Conservation (phyloP, 495 filamentous ascomycete genomes). For the Pyrenula aspistea region DNA sequence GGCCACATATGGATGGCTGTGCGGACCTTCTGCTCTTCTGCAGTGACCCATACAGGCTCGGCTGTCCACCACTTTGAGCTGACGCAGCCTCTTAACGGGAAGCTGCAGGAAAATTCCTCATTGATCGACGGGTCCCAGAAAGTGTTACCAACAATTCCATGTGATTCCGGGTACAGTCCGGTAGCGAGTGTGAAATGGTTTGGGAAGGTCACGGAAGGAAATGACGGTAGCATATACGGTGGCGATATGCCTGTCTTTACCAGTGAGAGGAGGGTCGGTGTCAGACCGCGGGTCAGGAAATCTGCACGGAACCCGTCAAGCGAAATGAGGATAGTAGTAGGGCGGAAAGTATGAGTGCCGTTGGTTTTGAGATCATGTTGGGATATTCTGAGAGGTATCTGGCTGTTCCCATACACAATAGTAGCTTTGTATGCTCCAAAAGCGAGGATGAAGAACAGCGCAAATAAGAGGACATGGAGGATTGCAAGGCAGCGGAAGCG, state of each 20-base stretch:
- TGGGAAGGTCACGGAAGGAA: conserved; percentile 94
- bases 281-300: conserved; percentile 72
- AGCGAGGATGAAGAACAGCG: conserved; percentile 39
- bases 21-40: conserved; percentile 62
- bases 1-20: conserved; percentile 98
- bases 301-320: conserved; percentile 97
- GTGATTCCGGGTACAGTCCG: conserved; percentile 81
- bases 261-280: conserved; percentile 70
- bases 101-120: conserved; percentile 80
- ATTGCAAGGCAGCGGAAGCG: conserved; percentile 8
- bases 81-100: conserved; percentile 51
- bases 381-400: conserved; percentile 5
- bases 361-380: conserved; percentile 22
- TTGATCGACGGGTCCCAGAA: conserved; percentile 75
- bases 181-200: conserved; percentile 96
- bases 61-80: conserved; percentile 87
- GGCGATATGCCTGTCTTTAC: conserved; percentile 78
- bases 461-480: conserved; percentile 19
- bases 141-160: conserved; percentile 86
- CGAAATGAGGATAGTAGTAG: conserved; percentile 88
- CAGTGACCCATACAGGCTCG: conserved; percentile 87
- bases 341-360: conserved; percentile 74
- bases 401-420: conserved; percentile 15
- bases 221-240: conserved; percentile 80
- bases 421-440: conserved; percentile 44